A percentile compares a stretch with the other conserved stretches of the same genome.
Conservation (phyloP, 148 eudicot genomes). For the Vaccinium darrowii region DNA sequence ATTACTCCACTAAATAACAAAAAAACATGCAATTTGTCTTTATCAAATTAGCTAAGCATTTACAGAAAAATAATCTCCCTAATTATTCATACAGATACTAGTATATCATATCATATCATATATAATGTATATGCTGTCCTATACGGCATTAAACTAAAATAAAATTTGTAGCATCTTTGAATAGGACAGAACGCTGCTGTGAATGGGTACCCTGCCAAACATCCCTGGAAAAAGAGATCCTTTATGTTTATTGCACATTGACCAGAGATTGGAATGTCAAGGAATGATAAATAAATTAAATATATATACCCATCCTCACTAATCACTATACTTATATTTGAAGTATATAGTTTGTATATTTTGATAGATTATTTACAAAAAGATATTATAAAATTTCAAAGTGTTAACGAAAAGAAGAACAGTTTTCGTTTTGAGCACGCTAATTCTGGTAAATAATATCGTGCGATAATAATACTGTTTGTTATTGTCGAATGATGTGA, state of each 20-base stretch:
- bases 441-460: no score
- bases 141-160: background rate
- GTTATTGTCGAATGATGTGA: no score
- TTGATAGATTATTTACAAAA: no score
- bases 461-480: no score
- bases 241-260: background rate
- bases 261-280: background rate
- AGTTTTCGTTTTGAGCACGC: no score
- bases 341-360: no score
- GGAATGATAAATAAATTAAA: background rate
- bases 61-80: background rate
- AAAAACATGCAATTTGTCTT: background rate
- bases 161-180: background rate
- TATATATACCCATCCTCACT: background rate
- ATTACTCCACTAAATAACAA: no score
- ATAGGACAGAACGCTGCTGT: background rate
- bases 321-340: no score
- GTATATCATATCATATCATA: background rate
- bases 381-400: no score
- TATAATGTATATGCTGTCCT: background rate
- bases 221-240: background rate
- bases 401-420: no score
- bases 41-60: background rate
- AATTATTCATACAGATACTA: background rate
- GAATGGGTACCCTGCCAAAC: background rate